Evolutionary conservation across 1,284 basidiomycete genomes (phyloP).

Genomic region (Apiotrichum porosum): DNA sequence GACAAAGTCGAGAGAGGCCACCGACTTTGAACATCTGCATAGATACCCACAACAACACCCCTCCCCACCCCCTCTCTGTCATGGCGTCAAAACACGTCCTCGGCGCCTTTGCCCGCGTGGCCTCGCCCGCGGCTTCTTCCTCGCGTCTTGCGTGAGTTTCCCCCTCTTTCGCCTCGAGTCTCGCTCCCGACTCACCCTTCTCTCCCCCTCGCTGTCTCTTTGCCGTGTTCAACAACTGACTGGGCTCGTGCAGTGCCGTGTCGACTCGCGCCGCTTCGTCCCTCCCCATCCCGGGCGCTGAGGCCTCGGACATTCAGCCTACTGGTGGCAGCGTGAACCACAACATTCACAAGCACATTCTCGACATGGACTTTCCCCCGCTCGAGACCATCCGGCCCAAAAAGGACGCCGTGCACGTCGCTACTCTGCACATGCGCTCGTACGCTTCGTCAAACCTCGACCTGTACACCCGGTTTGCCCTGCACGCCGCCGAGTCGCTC

Average conservation of each 20-base stretch:
- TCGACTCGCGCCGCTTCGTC: background rate
- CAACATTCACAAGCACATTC: no score
- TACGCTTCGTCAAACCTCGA: slow-evolving; percentile 64
- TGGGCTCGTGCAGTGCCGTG: background rate
- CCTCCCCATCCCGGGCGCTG: no score
- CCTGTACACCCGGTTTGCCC: slow-evolving; percentile 77
- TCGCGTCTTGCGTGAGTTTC: slow-evolving; percentile 8
- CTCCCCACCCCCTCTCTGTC: background rate
- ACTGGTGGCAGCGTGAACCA: no score
- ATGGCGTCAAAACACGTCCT: slow-evolving; percentile 14
- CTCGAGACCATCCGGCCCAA: slow-evolving; percentile 16
- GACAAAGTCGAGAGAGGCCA: background rate
- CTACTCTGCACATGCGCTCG: slow-evolving; percentile 75
- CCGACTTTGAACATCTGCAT: background rate
- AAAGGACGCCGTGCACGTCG: slow-evolving; percentile 73
- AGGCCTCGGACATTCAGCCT: no score
- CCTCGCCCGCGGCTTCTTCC: slow-evolving; percentile 5
- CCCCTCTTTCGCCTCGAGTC: no score
- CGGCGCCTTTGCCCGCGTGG: slow-evolving; percentile 8
- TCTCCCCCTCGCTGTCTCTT: no score
- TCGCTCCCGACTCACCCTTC: no score
- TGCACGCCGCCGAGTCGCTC: slow-evolving; percentile 76
- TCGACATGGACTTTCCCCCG: slow-evolving; percentile 4
- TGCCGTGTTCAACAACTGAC: no score
- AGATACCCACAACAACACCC: background rate